Evolutionary conservation across 805 yeast species (phyloP), one percentile per base, ranked within the genome.

Genomic region (Hanseniaspora lachancei): DNA sequence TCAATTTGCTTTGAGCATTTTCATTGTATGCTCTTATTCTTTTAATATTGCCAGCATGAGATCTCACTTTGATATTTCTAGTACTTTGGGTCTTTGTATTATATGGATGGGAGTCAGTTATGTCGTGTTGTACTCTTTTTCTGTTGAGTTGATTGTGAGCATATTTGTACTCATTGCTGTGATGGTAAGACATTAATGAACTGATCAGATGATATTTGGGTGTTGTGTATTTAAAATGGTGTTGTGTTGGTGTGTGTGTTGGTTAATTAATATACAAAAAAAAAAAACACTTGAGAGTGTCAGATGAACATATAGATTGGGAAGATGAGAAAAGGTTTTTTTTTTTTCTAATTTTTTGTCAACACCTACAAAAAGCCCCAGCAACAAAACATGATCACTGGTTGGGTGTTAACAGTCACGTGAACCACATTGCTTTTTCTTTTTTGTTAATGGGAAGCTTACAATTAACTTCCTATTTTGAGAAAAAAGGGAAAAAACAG

Each of bases 1-100:
- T 70, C 42, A 68, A 54, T 1, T 65, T 60, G 53, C 64, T 69
- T 29, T 44, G 56, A 29, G 21, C 29, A 21, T 18, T 40, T 20
- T 43, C 47, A 16, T 15, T 13, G 20, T 29, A 29, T 2, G 39
- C 9, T 44, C 46, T 52, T 20, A 39, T n/a, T 21, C 50, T 44
- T 39, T 53, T 53, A 12, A n/a, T 10, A 9, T 36, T 47, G 16
- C 29, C 29, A 5, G 32, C 38, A 24, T 18, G 48, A 5, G 39
- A 29, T 41, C 29, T 41, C 21, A 41, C n/a, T 23, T 41, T 41
- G 23, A 41, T 41, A 10, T 41, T 41, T 41, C 44, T 41, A 3
- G 23, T 41, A 15, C 24, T 40, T 2, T 41, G 44, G 1, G 44
- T 23, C 29, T 41, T 41, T 2, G 24, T 21, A 20, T 9, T 44